These are phyloP conservation scores for Clitoria ternatea DNA, from an alignment of 306 rosid species.

Conservation along the genomic window DNA sequence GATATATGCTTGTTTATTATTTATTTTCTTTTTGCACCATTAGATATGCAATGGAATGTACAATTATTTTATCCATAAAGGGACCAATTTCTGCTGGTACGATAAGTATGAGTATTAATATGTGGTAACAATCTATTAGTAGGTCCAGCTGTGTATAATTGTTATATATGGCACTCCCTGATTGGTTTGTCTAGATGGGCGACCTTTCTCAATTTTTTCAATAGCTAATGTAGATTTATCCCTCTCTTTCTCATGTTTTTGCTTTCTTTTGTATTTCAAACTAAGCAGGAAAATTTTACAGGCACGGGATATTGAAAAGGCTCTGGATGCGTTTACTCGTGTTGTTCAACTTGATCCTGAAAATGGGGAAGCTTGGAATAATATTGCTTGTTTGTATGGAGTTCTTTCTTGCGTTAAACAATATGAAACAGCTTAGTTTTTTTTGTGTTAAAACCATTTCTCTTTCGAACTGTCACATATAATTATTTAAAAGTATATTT, in stretches of 20 bases:
- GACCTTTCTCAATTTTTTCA: not conserved
- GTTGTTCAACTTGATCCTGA: constrained; percentile 98
- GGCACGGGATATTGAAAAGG: constrained; percentile 91
- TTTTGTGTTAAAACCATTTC: not conserved
- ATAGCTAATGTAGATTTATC: not conserved
- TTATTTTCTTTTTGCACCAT: not conserved
- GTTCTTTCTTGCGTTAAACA: constrained; percentile 9
- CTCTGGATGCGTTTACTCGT: constrained; percentile 91
- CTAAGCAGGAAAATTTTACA: constrained; percentile 37
- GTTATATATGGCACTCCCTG: constrained; percentile 4
- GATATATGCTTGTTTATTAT: constrained; percentile 8
- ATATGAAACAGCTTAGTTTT: not conserved
- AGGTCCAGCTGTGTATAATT: not conserved
- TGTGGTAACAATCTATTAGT: not conserved
- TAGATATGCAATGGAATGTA: constrained; percentile 1
- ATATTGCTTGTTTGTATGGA: constrained; percentile 93
- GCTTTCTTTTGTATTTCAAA: not conserved
- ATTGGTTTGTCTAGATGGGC: constrained; percentile 11
- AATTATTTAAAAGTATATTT: not conserved
- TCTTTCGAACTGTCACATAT: not conserved
- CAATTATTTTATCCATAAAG: not conserved
- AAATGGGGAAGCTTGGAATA: constrained; percentile 99
- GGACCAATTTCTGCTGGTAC: not conserved
- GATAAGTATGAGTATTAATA: not conserved
- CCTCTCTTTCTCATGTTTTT: not conserved